Evolutionary conservation across 495 filamentous ascomycete genomes (phyloP).

Genomic region (Oidiodendron maius): DNA sequence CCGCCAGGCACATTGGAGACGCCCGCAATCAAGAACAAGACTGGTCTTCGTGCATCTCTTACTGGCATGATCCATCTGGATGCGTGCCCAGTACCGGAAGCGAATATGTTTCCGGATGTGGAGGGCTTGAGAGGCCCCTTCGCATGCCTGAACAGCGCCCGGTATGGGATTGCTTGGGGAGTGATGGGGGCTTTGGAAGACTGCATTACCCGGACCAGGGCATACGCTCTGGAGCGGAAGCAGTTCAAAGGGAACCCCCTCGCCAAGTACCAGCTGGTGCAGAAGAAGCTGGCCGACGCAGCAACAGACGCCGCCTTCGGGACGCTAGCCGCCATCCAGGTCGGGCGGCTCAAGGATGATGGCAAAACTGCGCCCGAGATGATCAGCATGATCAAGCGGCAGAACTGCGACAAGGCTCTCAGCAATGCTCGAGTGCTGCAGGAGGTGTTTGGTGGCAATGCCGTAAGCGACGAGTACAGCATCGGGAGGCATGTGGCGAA

Average conservation of each 20-base stretch:
- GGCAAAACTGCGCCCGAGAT: conserved; percentile 87
- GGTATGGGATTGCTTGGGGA: conserved; percentile 91
- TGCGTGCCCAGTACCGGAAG: conserved; percentile 77
- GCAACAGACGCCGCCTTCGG: conserved; percentile 88
- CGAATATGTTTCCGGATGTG: conserved; percentile 91
- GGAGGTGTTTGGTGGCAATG: conserved; percentile 96
- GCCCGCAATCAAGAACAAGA: conserved; percentile 92
- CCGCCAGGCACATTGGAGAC: conserved; percentile 87
- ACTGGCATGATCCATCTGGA: conserved; percentile 98
- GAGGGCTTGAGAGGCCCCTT: conserved; percentile 89
- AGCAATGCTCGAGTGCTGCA: conserved; percentile 75
- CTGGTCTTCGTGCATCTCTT: conserved; percentile 83
- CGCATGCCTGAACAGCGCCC: conserved; percentile 85
- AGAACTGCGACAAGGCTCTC: conserved; percentile 93
- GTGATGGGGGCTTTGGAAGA: conserved; percentile 93
- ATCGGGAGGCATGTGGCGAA: conserved; percentile 96
- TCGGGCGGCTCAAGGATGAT: conserved; percentile 87
- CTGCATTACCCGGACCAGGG: conserved; percentile 70
- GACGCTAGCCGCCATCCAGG: conserved; percentile 77
- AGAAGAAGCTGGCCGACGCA: conserved; percentile 95
- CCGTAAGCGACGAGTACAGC: conserved; percentile 91
- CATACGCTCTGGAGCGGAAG: conserved; percentile 83
- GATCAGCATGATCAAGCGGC: conserved; percentile 97
- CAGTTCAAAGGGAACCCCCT: conserved; percentile 96
- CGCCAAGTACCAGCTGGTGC: conserved; percentile 95